A percentile compares a stretch with the other conserved stretches of the same genome.
Evolutionary conservation across 371 early-diverging fungal genomes (phyloP).

Genomic region (Parasitella parasitica): DNA sequence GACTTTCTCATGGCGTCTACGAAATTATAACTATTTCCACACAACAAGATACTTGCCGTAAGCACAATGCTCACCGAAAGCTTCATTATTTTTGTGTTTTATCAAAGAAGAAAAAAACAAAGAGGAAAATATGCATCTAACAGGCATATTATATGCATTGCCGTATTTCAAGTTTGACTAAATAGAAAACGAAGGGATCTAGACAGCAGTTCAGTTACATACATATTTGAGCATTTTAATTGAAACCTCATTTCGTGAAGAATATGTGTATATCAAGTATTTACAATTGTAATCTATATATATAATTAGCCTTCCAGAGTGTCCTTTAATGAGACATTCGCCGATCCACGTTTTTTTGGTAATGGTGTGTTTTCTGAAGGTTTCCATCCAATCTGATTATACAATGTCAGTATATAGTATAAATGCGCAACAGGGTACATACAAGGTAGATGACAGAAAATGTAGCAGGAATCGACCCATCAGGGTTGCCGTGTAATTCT

Average conservation of each 20-base stretch:
- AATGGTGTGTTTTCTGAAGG: slow-evolving; percentile 73
- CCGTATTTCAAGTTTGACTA: neutral
- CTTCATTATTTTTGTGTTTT: neutral
- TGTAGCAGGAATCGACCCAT: slow-evolving; percentile 93
- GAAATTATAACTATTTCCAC: neutral
- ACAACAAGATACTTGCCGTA: neutral
- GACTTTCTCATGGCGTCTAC: neutral
- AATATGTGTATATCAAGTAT: too few species aligned
- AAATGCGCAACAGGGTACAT: slow-evolving; percentile 15
- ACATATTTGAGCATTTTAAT: slow-evolving; percentile 15
- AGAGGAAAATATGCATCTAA: too few species aligned
- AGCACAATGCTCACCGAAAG: neutral
- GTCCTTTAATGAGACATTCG: slow-evolving; percentile 69
- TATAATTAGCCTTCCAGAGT: slow-evolving; percentile 24
- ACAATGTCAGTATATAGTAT: too few species aligned
- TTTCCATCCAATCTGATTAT: slow-evolving; percentile 85
- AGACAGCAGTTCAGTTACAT: neutral
- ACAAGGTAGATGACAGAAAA: slow-evolving; percentile 87
- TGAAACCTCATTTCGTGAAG: slow-evolving; percentile 3
- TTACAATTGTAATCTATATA: too few species aligned
- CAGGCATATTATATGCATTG: neutral
- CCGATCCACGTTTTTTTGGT: slow-evolving; percentile 74
- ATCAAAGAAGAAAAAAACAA: too few species aligned
- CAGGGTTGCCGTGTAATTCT: slow-evolving; percentile 88
- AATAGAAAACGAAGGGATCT: neutral